Base-by-base conservation (phyloP, 441 rosid genomes). In the Pelargonium exstipulatum region DNA sequence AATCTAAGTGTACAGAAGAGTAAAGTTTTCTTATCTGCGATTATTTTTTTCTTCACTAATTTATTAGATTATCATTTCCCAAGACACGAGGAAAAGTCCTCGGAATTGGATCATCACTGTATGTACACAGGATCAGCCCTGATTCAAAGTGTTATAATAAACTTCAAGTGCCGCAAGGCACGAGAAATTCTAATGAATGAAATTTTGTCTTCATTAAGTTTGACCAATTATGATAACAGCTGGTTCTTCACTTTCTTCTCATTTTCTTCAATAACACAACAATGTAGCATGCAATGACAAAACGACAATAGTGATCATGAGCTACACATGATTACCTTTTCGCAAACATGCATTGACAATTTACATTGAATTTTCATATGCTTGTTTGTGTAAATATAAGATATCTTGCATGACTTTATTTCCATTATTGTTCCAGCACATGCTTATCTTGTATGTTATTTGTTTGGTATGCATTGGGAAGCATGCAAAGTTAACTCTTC, bases 1-100 rank as follows among this genome's bases (percentile, higher is more conserved):
- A 62, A 66, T 6, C 26, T 42, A 78, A 77, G 26, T 83, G 86
- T 83, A 78, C 82, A 83, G 74, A 66, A 57, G 75, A 76, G 67
- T 69, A 10, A 6, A 43, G 2, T 43, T 43, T 43, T 43, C 13
- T 43, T 43, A 8, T 9, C 13, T 9, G 12, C 13, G 1, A 45
- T 37, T 32, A n/a, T 17, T 7, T 64, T 71, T 67, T 16, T 57
- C 26, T 18, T 53, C 14, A 68, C 64, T 68, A 9, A 67, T 35
- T 77, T 60, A 42, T 65, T 22, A 13, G n/a, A 60, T 61, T 57
- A 65, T 26, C 70, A 46, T 13, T 17, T 16, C 24, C 0, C 17
- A 70, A 43, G 16, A 29, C 8, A 29, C 42, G 14, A 43, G 48
- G 48, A 43, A 43, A 43, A 43, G 48, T 43, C 48, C 48, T 43